Conservation (phyloP, 805 yeast genomes). For the Candida sonorensis region DNA sequence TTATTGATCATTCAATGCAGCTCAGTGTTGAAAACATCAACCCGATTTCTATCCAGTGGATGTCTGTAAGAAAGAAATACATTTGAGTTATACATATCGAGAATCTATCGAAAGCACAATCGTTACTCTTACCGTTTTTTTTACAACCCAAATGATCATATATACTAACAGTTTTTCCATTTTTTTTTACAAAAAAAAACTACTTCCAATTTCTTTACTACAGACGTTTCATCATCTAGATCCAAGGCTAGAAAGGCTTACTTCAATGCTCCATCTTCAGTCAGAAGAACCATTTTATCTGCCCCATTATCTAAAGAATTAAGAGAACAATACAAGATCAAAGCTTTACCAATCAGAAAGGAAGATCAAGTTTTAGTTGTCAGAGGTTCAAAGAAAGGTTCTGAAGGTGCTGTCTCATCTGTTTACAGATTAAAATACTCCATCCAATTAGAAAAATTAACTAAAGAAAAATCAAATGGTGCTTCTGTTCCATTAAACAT, state of each 20-base stretch:
- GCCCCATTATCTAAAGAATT: slow-evolving; percentile 99
- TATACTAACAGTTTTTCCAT: slow-evolving; percentile 24
- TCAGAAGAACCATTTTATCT: slow-evolving; percentile 89
- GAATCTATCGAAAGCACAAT: too few relatives aligned
- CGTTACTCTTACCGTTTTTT: background rate
- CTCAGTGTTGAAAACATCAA: too few relatives aligned
- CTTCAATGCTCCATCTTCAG: slow-evolving; percentile 96
- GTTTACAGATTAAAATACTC: slow-evolving; percentile 99
- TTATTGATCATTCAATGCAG: too few relatives aligned
- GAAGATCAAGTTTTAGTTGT: slow-evolving; percentile 93
- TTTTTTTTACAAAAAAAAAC: background rate
- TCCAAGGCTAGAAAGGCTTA: slow-evolving; percentile 99
- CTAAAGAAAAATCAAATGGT: slow-evolving; percentile 97
- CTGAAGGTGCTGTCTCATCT: slow-evolving; percentile 95
- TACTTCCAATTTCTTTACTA: slow-evolving; percentile 1
- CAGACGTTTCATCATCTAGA: slow-evolving; percentile 99
- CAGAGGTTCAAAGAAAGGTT: slow-evolving; percentile 99
- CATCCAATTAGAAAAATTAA: slow-evolving; percentile 93
- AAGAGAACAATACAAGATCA: slow-evolving; percentile 94
- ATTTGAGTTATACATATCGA: too few relatives aligned
- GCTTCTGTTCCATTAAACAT: slow-evolving; percentile 95
- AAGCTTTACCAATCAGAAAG: slow-evolving; percentile 94
- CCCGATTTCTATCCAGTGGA: too few relatives aligned
- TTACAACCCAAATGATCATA: background rate
- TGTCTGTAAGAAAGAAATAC: too few relatives aligned